Conservation (phyloP, 2,329 filamentous ascomycete genomes). For the Helicocarpus griseus region DNA sequence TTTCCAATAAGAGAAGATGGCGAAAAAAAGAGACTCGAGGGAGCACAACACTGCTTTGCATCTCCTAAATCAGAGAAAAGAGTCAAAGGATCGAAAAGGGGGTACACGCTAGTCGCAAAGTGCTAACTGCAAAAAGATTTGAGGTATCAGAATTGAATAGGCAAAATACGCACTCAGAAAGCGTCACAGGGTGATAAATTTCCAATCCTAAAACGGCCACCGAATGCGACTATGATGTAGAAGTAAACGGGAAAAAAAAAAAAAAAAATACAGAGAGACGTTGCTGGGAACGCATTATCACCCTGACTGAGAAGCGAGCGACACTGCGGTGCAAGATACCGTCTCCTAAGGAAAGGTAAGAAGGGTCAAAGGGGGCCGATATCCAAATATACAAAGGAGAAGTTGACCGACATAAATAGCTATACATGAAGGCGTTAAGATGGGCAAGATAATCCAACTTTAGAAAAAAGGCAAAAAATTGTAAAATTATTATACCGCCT, state of each 20-base stretch:
- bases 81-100: not conserved
- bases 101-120: not conserved
- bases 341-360: not conserved
- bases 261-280: not conserved
- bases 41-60: no score
- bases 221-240: not conserved
- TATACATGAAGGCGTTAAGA: not conserved
- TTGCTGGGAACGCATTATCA: not conserved
- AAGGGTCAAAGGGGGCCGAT: not conserved
- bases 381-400: slow-evolving; percentile 3
- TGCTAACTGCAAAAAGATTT: not conserved
- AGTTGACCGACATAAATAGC: slow-evolving; percentile 3
- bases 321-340: not conserved
- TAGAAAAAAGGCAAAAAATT: not conserved
- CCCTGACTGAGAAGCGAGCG: not conserved
- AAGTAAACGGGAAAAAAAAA: not conserved
- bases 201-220: no score
- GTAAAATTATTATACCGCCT: slow-evolving; percentile 10
- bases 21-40: not conserved
- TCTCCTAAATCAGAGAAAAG: no score
- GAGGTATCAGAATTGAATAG: slow-evolving; percentile 1
- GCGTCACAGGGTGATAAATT: no score
- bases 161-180: not conserved
- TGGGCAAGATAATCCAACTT: not conserved
- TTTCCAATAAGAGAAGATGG: not conserved